A percentile compares a stretch with the other conserved stretches of the same genome.
Conservation (phyloP, 768 basidiomycete species). For the Tricholoma hemisulphureum region DNA sequence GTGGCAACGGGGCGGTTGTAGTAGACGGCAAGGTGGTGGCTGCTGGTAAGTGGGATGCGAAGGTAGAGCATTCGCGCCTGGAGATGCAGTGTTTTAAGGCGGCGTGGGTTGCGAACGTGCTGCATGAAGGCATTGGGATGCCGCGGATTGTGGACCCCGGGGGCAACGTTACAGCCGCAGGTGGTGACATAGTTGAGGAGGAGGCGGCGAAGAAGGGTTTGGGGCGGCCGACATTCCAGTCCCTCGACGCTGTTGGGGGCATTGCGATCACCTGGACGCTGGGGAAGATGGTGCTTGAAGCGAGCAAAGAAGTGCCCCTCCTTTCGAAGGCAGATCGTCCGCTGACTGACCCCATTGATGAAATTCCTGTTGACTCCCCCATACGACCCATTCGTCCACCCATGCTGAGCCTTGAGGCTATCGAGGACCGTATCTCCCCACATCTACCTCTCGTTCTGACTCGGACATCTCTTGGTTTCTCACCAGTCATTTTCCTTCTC, state of each 20-base stretch:
- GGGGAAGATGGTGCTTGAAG: slow-evolving; percentile 98
- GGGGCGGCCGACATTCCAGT: slow-evolving; percentile 84
- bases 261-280: slow-evolving; percentile 98
- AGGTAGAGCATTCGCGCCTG: slow-evolving; percentile 79
- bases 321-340: slow-evolving; percentile 46
- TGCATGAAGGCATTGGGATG: slow-evolving; percentile 95
- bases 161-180: slow-evolving; percentile 71
- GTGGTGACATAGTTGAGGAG: slow-evolving; percentile 66
- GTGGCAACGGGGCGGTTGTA: slow-evolving; percentile 66
- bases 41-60: slow-evolving; percentile 65
- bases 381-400: slow-evolving; percentile 65
- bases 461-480: slow-evolving; percentile 68
- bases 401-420: slow-evolving; percentile 53
- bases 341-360: slow-evolving; percentile 72
- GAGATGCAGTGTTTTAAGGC: slow-evolving; percentile 99
- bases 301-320: slow-evolving; percentile 78
- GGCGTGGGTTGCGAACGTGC: slow-evolving; percentile 94
- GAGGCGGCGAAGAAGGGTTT: slow-evolving; percentile 84
- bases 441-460: slow-evolving; percentile 65
- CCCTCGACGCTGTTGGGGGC: slow-evolving; percentile 85
- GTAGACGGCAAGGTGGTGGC: slow-evolving; percentile 59
- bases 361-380: slow-evolving; percentile 54
- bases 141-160: slow-evolving; percentile 86
- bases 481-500: slow-evolving; percentile 61
- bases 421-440: slow-evolving; percentile 65